These are phyloP conservation scores for Starmerella vaccinii DNA, from an alignment of 805 yeast genomes.

Conservation along the genomic window DNA sequence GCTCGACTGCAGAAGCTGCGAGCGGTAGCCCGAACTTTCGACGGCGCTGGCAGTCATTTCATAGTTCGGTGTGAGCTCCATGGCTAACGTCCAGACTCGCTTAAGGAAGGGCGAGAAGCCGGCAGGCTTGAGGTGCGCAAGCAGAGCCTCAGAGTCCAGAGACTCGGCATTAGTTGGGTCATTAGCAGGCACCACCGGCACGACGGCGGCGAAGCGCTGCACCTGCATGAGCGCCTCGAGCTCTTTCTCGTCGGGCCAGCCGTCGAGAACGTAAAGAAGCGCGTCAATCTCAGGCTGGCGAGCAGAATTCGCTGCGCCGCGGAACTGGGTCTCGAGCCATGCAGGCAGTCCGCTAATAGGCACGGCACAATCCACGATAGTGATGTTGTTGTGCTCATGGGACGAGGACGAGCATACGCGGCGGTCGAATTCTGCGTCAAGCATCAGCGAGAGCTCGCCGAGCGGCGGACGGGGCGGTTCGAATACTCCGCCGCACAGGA, in stretches of 20 bases:
- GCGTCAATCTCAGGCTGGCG: conserved; percentile 9
- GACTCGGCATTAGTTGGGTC: not conserved
- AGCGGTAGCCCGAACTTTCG: conserved; percentile 15
- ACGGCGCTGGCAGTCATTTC: conserved; percentile 21
- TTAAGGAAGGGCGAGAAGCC: conserved; percentile 8
- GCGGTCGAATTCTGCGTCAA: conserved; percentile 1
- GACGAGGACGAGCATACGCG: conserved; percentile 7
- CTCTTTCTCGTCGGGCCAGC: conserved; percentile 4
- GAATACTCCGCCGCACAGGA: not conserved
- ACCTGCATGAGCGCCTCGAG: conserved; percentile 3
- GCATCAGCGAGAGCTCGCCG: not conserved
- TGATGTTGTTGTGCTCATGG: conserved; percentile 7
- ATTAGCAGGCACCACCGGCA: conserved; percentile 2
- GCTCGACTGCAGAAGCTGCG: conserved; percentile 14
- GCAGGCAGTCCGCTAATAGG: not conserved
- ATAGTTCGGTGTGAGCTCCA: conserved; percentile 11
- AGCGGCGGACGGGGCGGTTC: conserved; percentile 2
- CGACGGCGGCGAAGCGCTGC: conserved; percentile 10
- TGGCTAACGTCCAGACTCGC: conserved; percentile 12
- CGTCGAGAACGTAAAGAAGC: conserved; percentile 7
- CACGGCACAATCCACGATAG: conserved; percentile 2
- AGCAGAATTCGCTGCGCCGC: not conserved
- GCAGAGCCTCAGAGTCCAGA: not conserved
- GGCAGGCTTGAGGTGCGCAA: not conserved
- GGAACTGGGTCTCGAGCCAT: conserved; percentile 14